Evolutionary conservation across 106 monocot species (phyloP).

Genomic region (Ottelia alismoides): DNA sequence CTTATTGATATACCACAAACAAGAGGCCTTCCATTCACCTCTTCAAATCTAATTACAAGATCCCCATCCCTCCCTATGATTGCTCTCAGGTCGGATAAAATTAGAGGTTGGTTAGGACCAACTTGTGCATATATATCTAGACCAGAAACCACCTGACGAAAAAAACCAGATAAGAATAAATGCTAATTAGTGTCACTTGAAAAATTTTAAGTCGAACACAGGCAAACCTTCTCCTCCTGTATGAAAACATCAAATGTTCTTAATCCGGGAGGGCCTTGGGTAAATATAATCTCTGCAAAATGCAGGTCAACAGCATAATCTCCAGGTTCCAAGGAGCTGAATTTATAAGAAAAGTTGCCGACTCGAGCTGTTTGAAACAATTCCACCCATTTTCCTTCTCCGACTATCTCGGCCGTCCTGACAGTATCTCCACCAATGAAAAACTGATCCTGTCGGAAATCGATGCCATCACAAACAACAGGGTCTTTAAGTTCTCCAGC

Average conservation of each 20-base stretch:
- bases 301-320: conserved; percentile 40
- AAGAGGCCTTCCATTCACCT: conserved; percentile 36
- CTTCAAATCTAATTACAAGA: conserved; percentile 36
- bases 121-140: conserved; percentile 44
- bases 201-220: background rate
- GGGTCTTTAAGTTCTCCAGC: conserved; percentile 17
- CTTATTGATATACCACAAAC: conserved; percentile 52
- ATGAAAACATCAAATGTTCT: conserved; percentile 53
- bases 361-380: conserved; percentile 40
- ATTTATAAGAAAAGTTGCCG: conserved; percentile 40
- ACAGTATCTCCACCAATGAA: conserved; percentile 30
- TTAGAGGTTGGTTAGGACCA: conserved; percentile 32
- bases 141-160: conserved; percentile 35
- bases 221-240: conserved; percentile 46
- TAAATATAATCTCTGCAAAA: conserved; percentile 43
- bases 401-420: conserved; percentile 18
- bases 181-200: background rate
- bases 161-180: background rate
- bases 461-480: conserved; percentile 3
- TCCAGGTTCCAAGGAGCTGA: conserved; percentile 20
- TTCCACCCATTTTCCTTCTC: conserved; percentile 13
- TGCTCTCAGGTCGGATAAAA: conserved; percentile 30
- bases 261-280: conserved; percentile 29
- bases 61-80: conserved; percentile 13
- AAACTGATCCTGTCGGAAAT: conserved; percentile 24